phyloP scores from a whole-genome alignment of 2,329 filamentous ascomycete genomes.

The Diaporthe nobilis region DNA sequence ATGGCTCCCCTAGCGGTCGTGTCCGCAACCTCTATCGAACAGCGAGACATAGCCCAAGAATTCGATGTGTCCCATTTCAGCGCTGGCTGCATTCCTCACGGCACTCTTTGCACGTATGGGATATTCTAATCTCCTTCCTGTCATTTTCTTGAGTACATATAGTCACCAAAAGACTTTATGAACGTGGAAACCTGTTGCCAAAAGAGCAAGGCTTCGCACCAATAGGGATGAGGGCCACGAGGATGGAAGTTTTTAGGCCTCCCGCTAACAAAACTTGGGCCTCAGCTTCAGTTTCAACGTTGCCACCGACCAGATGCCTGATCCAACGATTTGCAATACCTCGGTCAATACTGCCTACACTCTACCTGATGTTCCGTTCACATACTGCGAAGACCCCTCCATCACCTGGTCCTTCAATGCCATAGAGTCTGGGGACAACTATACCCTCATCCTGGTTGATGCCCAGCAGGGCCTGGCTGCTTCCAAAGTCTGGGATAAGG shows the following conservation, averaged over 20 bases:
- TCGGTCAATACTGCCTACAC: constrained; percentile 35
- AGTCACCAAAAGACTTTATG: not conserved
- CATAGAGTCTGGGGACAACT: constrained; percentile 10
- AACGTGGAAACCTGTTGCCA: not conserved
- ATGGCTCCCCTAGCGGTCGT: constrained; percentile 45
- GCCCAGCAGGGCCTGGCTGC: not conserved
- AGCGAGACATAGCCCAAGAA: constrained; percentile 44
- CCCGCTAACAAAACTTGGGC: not conserved
- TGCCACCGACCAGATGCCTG: constrained; percentile 42
- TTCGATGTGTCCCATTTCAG: constrained; percentile 49
- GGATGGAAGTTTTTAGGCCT: not conserved
- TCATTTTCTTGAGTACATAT: not conserved
- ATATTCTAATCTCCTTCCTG: constrained; percentile 38
- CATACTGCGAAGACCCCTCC: constrained; percentile 64
- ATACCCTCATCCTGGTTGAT: constrained; percentile 15
- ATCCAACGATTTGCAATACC: constrained; percentile 38
- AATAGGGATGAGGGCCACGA: not conserved
- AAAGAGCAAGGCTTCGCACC: not conserved
- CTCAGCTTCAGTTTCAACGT: constrained; percentile 42
- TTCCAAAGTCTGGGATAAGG: constrained; percentile 14
- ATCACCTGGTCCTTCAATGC: constrained; percentile 43
- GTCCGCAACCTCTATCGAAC: constrained; percentile 43
- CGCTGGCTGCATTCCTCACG: constrained; percentile 49
- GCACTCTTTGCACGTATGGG: constrained; percentile 48
- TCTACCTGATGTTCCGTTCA: constrained; percentile 65